These are phyloP conservation scores for Cyberlindnera maclurae DNA, from an alignment of 805 yeast genomes.

Conservation along the genomic window DNA sequence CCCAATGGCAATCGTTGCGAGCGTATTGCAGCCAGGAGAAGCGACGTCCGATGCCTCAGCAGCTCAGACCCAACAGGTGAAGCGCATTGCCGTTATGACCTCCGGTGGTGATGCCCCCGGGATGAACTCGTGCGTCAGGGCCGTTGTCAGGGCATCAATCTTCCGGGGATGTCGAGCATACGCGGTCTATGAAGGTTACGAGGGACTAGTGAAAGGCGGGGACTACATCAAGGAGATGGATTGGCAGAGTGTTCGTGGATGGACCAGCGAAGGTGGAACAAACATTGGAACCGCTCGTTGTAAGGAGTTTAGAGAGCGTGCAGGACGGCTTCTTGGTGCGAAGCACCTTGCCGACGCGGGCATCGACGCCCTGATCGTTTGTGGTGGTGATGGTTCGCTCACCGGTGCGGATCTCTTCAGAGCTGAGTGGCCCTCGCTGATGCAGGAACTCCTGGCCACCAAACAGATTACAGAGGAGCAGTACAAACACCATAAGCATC, in stretches of 20 bases:
- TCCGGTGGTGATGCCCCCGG: slow-evolving; percentile 99
- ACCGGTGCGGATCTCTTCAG: slow-evolving; percentile 79
- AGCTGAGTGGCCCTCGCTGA: slow-evolving; percentile 68
- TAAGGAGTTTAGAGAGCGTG: slow-evolving; percentile 55
- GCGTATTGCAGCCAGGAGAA: slow-evolving; percentile 5
- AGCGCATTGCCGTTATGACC: slow-evolving; percentile 82
- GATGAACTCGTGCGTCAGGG: slow-evolving; percentile 93
- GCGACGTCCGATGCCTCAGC: background rate
- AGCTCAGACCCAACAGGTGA: slow-evolving; percentile 1
- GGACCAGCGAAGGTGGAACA: slow-evolving; percentile 68
- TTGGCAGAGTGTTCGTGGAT: slow-evolving; percentile 72
- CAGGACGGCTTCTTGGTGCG: slow-evolving; percentile 59
- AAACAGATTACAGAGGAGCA: slow-evolving; percentile 41
- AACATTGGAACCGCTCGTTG: slow-evolving; percentile 75
- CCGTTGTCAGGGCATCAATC: slow-evolving; percentile 89
- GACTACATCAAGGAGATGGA: slow-evolving; percentile 53
- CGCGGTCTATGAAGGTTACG: slow-evolving; percentile 91
- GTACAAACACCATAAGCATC: slow-evolving; percentile 41
- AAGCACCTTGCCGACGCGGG: slow-evolving; percentile 62
- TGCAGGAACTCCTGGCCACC: slow-evolving; percentile 44
- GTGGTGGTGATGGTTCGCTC: slow-evolving; percentile 81
- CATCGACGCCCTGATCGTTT: slow-evolving; percentile 70
- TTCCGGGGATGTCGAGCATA: slow-evolving; percentile 80
- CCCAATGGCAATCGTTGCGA: slow-evolving; percentile 17
- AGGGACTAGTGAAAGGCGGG: slow-evolving; percentile 87